Percentiles rank a stretch among this genome's conserved stretches.
phyloP scores from a whole-genome alignment of 1,284 basidiomycete genomes.

The Fistulinella cinereoalba region DNA sequence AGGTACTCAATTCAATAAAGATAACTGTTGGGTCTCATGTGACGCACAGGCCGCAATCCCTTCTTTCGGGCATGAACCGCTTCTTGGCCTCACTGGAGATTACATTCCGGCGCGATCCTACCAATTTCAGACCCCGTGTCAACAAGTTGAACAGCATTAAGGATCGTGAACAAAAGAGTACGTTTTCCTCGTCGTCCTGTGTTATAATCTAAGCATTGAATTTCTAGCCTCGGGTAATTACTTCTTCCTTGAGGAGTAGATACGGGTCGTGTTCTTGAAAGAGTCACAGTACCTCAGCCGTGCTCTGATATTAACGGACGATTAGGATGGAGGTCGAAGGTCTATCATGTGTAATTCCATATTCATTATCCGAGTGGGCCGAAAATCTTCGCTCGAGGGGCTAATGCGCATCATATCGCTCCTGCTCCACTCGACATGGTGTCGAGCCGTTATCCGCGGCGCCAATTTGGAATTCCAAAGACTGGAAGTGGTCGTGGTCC shows the following conservation, averaged over 20 bases:
- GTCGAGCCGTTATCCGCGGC: background rate
- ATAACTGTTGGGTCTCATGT: too few species aligned
- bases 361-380: conserved; percentile 12
- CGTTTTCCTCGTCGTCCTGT: conserved; percentile 24
- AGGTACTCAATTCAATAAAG: too few species aligned
- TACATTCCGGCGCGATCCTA: conserved; percentile 95
- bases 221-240: conserved; percentile 71
- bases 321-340: conserved; percentile 9
- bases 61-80: conserved; percentile 86
- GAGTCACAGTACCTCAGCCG: background rate
- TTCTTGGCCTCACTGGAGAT: conserved; percentile 93
- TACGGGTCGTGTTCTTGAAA: background rate
- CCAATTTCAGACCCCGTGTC: conserved; percentile 90
- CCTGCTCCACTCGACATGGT: background rate
- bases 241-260: conserved; percentile 86
- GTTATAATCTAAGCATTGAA: conserved; percentile 7
- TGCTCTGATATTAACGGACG: conserved; percentile 9
- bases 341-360: conserved; percentile 9
- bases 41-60: conserved; percentile 75
- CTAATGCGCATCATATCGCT: conserved; percentile 1
- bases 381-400: conserved; percentile 4
- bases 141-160: conserved; percentile 94
- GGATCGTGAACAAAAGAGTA: conserved; percentile 92
- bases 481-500: background rate
- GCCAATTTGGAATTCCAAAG: background rate